Base-by-base conservation (phyloP, 257 asterid species). In the Handroanthus guayacan region DNA sequence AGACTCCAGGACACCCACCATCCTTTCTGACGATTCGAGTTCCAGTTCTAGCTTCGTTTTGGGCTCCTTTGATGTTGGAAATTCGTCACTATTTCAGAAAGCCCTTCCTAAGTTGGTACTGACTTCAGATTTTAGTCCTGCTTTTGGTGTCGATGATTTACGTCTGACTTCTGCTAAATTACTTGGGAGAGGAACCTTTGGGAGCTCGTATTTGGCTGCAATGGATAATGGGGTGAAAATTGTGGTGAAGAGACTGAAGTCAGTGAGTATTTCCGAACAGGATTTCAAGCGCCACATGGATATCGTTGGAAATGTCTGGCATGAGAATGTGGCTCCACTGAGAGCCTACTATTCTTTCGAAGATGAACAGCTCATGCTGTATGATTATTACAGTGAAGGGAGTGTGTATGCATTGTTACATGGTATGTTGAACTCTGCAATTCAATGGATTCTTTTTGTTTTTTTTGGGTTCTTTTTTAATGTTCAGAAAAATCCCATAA, bases 281-380 rank as follows among this genome's bases (percentile, higher is more conserved):
- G 61, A 73, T 13, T 73, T 73, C 69, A 73, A 34, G 45, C 58
- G 50, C 6, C 61, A 60, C 5, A 73, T 73, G 78, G 70, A 54
- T 37, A 43, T 73, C 31, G 50, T 61, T 14, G 78, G 69, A 25
- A 14, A 16, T 47, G 45, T 61, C 16, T 14, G 51, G 70, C 78
- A 73, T 3, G 64, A 75, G 43, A 75, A 80, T 9, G 84, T 80
- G 60, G 78, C 50, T 5, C 5, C 75, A 2, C 39, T 75, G 16
- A 70, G 79, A 16, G 84, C 73, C 10, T 81, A 81, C 71, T 77
- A 66, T 60, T 72, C 76, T 37, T 36, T 55, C 2, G 2, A 12
- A 64, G 65, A 63, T 11, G 72, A 62, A 63, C 37, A n/a, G 55
- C 71, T 63, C 36, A 16, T 75, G 72, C 41, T 75, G 41, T 63